Percentiles rank a stretch among this genome's conserved stretches.
phyloP scores from a whole-genome alignment of 192 early-diverging fungal genomes.

The Ambispora gerdemannii region DNA sequence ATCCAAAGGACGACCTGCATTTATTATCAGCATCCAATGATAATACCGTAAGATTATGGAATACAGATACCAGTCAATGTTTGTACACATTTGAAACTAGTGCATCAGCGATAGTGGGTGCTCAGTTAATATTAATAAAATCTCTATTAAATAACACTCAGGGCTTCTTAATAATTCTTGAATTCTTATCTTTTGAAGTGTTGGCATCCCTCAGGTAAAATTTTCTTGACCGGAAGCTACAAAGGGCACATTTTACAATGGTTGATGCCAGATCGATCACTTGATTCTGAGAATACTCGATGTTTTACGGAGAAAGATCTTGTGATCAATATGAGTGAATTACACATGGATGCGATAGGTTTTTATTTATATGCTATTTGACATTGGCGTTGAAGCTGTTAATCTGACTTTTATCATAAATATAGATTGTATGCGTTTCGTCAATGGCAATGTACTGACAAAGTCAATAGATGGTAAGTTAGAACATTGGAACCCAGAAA shows the following conservation, averaged over 20 bases:
- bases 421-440: constrained; percentile 72
- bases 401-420: not conserved
- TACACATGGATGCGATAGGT: constrained; percentile 32
- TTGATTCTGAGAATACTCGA: constrained; percentile 18
- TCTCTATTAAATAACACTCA: not conserved
- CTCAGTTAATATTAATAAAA: not conserved
- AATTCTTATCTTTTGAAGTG: constrained; percentile 10
- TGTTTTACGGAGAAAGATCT: constrained; percentile 22
- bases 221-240: constrained; percentile 51
- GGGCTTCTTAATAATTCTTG: not conserved
- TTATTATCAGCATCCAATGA: constrained; percentile 71
- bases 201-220: constrained; percentile 64
- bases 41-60: constrained; percentile 77
- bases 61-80: constrained; percentile 59
- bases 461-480: constrained; percentile 75
- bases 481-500: constrained; percentile 68
- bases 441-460: constrained; percentile 60
- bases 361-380: constrained; percentile 16
- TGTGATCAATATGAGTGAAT: constrained; percentile 31
- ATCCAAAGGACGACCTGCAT: constrained; percentile 63
- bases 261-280: constrained; percentile 31
- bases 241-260: constrained; percentile 43
- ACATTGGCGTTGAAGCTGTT: not conserved
- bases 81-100: constrained; percentile 58
- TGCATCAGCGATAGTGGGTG: constrained; percentile 55